Evolutionary conservation across 768 basidiomycete genomes (phyloP).

Genomic region (Serpula lacrymans): DNA sequence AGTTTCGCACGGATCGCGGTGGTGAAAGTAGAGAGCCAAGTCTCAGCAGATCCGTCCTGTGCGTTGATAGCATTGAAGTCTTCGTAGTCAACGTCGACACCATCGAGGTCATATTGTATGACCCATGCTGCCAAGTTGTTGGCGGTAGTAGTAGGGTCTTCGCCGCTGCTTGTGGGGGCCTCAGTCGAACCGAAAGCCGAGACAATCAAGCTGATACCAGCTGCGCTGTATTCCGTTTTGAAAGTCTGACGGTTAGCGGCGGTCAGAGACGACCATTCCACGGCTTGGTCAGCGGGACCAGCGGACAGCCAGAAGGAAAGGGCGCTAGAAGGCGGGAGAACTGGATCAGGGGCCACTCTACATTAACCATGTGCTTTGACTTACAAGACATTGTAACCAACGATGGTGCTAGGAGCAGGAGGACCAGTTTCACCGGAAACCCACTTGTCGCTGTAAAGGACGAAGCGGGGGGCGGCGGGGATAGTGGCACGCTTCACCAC

Average conservation of each 20-base stretch:
- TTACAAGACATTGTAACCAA: conserved; percentile 63
- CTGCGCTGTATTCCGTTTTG: conserved; percentile 51
- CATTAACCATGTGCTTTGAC: conserved; percentile 13
- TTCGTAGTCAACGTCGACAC: conserved; percentile 76
- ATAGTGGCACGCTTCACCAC: conserved; percentile 5
- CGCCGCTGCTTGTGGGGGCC: conserved; percentile 52
- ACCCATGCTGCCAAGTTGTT: conserved; percentile 67
- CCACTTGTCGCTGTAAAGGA: conserved; percentile 36
- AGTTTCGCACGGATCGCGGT: conserved; percentile 25
- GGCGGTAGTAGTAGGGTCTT: conserved; percentile 61
- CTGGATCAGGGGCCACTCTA: not conserved
- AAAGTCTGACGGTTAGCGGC: conserved; percentile 42
- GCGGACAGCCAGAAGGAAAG: conserved; percentile 53
- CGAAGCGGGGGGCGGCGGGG: conserved; percentile 37
- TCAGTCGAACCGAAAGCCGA: conserved; percentile 57
- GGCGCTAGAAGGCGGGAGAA: conserved; percentile 25
- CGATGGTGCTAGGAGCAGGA: conserved; percentile 23
- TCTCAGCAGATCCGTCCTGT: conserved; percentile 49
- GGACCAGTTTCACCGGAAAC: conserved; percentile 37
- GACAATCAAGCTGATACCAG: conserved; percentile 60
- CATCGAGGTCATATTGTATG: conserved; percentile 57
- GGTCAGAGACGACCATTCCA: conserved; percentile 50
- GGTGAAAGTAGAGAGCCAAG: conserved; percentile 33
- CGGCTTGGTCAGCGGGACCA: conserved; percentile 59
- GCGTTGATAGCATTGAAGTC: conserved; percentile 60